These are phyloP conservation scores for Chloris gayana DNA, from an alignment of 176 grass and related monocot genomes.

Conservation along the genomic window DNA sequence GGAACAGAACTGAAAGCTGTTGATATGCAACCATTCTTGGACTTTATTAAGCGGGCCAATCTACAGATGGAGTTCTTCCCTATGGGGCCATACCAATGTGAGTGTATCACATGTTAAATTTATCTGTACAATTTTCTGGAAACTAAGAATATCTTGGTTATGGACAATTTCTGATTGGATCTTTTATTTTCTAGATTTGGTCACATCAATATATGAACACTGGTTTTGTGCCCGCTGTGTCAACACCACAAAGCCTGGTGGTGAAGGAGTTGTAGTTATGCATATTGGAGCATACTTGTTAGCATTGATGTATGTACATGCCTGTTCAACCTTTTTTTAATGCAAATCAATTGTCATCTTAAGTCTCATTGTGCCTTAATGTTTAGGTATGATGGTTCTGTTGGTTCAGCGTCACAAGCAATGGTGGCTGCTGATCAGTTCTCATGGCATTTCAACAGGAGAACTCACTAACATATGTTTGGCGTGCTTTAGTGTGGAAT, in stretches of 20 bases:
- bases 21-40: conserved; percentile 74
- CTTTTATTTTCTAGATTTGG: conserved; percentile 61
- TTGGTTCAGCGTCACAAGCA: conserved; percentile 73
- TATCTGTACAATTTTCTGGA: neutral
- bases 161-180: conserved; percentile 31
- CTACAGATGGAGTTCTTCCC: conserved; percentile 81
- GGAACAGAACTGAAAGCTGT: conserved; percentile 65
- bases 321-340: conserved; percentile 23
- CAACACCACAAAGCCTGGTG: conserved; percentile 61
- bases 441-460: conserved; percentile 64
- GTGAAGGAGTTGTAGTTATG: conserved; percentile 83
- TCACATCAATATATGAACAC: conserved; percentile 82
- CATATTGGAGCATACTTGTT: conserved; percentile 75
- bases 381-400: conserved; percentile 84
- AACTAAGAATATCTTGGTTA: conserved; percentile 11
- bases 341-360: neutral
- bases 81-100: conserved; percentile 78
- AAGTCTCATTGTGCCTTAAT: conserved; percentile 8
- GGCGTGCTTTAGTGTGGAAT: conserved; percentile 4
- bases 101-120: conserved; percentile 27
- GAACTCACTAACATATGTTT: conserved; percentile 48
- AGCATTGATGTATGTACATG: conserved; percentile 65
- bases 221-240: conserved; percentile 80
- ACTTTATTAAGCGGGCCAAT: conserved; percentile 73
- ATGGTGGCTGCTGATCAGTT: conserved; percentile 85